Base-by-base conservation (phyloP, 2,329 filamentous ascomycete genomes). In the Colletotrichum theobromicola region DNA sequence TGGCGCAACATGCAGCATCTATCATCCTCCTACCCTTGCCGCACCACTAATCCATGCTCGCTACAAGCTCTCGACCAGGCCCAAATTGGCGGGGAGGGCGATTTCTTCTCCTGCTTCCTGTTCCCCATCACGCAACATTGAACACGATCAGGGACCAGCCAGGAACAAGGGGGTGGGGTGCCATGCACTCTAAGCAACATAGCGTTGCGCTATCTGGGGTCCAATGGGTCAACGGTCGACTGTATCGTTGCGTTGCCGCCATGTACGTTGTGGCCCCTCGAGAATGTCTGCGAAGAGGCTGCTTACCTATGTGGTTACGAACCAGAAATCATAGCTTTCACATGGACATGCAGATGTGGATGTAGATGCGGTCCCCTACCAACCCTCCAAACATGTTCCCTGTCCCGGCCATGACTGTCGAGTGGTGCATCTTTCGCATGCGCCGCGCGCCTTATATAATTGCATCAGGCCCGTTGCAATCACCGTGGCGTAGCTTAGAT, bases 391-490 rank as follows among this genome's bases (percentile, higher is more conserved):
- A 46, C 62, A 18, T 30, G 26, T 50, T 66, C 68, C 72, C 62
- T 72, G 72, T 50, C 69, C 55, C 37, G 69, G 62, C 50, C 53
- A 50, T 63, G 35, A 37, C 30, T 53, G 70, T 58, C 34, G 55
- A 60, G 26, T 67, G 62, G 35, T 61, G 62, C 24, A 26, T 50
- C 55, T 67, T 62, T 57, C 28, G 34, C 61, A 74, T 66, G 53
- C 46, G 62, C 61, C 67, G 67, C 58, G 70, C 62, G 68, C 72
- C 68, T 72, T 75, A 75, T 75, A 75, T 75, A 75, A 72, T 72
- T 62, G 68, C 53, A 61, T 35, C 21, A 8, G 30, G 34, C 72
- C 68, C 68, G 18, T 75, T 67, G 72, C 62, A 67, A 75, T 72
- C 68, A 66, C 64, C 42, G 55, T 63, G 62, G 72, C 34, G 16